Evolutionary conservation across 2,329 filamentous ascomycete species (phyloP).

Genomic region (Fusarium paranaense): DNA sequence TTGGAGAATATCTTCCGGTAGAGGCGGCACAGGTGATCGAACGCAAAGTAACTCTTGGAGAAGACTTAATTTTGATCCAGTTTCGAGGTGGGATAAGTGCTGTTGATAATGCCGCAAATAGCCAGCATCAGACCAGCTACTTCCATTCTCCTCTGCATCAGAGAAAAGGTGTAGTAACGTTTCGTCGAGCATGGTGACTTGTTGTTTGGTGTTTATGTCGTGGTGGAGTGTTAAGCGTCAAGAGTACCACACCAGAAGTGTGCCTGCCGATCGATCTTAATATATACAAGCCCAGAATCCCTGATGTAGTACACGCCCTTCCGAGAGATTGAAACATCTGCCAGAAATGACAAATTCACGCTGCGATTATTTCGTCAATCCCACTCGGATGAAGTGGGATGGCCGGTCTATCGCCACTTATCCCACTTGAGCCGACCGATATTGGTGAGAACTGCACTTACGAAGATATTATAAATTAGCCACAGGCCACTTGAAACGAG

Average conservation of each 20-base stretch:
- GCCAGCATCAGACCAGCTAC: background rate
- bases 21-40: constrained; percentile 17
- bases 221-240: background rate
- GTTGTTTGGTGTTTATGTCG: background rate
- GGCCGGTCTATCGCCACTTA: background rate
- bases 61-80: constrained; percentile 21
- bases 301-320: background rate
- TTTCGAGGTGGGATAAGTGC: constrained; percentile 28
- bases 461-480: background rate
- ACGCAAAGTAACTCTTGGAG: constrained; percentile 30
- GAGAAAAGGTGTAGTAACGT: constrained; percentile 18
- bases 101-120: constrained; percentile 22
- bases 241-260: background rate
- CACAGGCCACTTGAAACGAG: background rate
- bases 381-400: constrained; percentile 24
- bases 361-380: constrained; percentile 1
- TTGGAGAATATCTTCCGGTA: constrained; percentile 7
- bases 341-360: constrained; percentile 6
- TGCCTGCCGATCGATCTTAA: background rate
- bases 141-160: background rate
- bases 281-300: background rate
- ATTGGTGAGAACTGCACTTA: background rate
- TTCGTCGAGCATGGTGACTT: constrained; percentile 7
- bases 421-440: background rate
- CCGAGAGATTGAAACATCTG: background rate